phyloP scores from a whole-genome alignment of 148 eudicot genomes.

The Camellia granthamiana region DNA sequence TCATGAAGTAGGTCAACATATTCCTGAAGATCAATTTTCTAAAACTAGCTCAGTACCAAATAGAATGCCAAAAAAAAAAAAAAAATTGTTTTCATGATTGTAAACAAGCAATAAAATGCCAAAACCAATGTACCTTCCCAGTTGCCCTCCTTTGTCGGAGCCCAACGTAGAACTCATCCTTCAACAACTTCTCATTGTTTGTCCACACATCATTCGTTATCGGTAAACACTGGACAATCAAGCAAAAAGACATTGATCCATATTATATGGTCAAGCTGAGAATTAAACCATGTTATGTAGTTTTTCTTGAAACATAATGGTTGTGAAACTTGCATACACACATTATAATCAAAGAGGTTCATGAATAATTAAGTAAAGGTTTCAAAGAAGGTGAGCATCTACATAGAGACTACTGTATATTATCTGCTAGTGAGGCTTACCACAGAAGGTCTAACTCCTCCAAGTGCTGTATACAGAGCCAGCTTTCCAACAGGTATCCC shows the following conservation, averaged over 20 bases:
- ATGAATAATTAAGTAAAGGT: no score
- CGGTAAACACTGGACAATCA: slow-evolving; percentile 66
- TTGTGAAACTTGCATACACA: background rate
- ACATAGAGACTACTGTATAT: background rate
- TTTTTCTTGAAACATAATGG: background rate
- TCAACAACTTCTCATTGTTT: slow-evolving; percentile 68
- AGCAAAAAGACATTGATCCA: slow-evolving; percentile 2
- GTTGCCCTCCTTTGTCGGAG: slow-evolving; percentile 78
- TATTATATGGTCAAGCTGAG: background rate
- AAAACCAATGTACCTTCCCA: slow-evolving; percentile 49
- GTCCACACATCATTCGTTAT: slow-evolving; percentile 91
- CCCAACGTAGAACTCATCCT: slow-evolving; percentile 89
- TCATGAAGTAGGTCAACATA: slow-evolving; percentile 79
- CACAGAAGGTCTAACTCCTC: slow-evolving; percentile 94
- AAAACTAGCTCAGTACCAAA: background rate
- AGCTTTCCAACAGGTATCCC: slow-evolving; percentile 94
- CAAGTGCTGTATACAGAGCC: slow-evolving; percentile 82
- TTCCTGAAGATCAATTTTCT: slow-evolving; percentile 47
- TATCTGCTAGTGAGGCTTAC: slow-evolving; percentile 39
- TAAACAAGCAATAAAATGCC: background rate
- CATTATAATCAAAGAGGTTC: background rate
- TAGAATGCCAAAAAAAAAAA: background rate
- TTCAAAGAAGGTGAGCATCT: no score
- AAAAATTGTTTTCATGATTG: background rate
- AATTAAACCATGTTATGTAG: background rate